Base-by-base conservation (phyloP, 2,329 filamentous ascomycete genomes). In the Diplodia mutila region DNA sequence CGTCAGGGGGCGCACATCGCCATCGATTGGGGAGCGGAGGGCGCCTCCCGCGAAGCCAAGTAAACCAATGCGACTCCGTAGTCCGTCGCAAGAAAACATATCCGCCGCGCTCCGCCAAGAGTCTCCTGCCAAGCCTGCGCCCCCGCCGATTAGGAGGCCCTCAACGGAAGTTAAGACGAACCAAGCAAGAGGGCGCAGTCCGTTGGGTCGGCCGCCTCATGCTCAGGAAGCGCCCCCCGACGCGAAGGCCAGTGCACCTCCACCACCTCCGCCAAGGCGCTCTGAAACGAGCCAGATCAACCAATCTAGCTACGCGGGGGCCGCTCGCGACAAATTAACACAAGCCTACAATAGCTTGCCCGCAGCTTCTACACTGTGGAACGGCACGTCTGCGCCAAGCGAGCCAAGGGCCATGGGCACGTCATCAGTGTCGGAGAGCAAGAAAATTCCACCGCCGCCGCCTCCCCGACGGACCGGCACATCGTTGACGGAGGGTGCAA, bases 281-380 rank as follows among this genome's bases (percentile, higher is more conserved):
- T 59, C 64, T 59, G 53, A 57, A 48, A 66, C 64, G 27, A 51
- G 64, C 53, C 52, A 27, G 18, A 29, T 32, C 42, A 57, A 14
- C 71, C 76, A 71, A 69, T 77, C 70, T 75, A 72, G 29, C 34
- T 81, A 79, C 69, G 75, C 74, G 37, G 74, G 74, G 23, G 75
- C 75, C 69, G 80, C 78, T 27, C 75, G 77, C 48, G 75, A 80
- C 25, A 81, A 79, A 55, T 71, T 81, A 7, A 72, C 72, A 53
- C 78, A 78, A 4, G 79, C 76, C 6, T 81, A 81, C 74, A 80
- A 78, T 65, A 72, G 73, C 59, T 72, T 81, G 5, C 79, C 80
- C 9, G 74, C 78, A 4, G 70, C 76, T 37, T 74, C 73, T 18
- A 72, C 69, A 69, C 48, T 71, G 72, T 59, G 68, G 69, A 68